Base-by-base conservation (phyloP, 2,329 filamentous ascomycete genomes). In the Exophiala spinifera region DNA sequence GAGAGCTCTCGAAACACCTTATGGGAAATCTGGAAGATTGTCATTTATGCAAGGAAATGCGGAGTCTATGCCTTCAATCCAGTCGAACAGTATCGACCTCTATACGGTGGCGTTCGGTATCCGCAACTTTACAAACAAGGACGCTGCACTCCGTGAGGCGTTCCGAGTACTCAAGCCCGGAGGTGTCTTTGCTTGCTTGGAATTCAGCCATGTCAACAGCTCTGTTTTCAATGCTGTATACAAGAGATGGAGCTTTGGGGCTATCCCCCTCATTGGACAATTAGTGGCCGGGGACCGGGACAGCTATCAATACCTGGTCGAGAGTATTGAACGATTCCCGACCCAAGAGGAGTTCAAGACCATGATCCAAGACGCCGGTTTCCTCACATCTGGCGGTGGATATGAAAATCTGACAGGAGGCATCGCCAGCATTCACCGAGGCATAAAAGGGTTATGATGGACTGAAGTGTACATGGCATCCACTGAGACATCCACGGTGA, bases 81-180 rank as follows among this genome's bases (percentile, higher is more conserved):
- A 85, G 2, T 78, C 83, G 64, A 79, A 80, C 67, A 87, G 81
- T n/a, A 79, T 97, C 51, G 94, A 99, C 70, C 79, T 99, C 4
- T 99, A 99, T 76, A 99, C 94, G 0, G 94, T 99, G 2, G 91
- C 92, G 0, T 99, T 99, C 67, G 94, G 94, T 28, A 97, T 99
- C 69, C 83, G 94, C 48, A 99, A 99, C 74, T 99, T 99, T 74
- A 94, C 89, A 51, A 85, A 96, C 74, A 95, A 96, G 68, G 85
- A 88, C 45, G 81, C 82, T 0, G 95, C 92, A 0, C 75, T 99
- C 53, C 75, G 79, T 33, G 91, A 97, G 69, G 94, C 94, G 0
- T 85, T 86, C 72, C 84, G 94, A 5, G 90, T 97, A 1, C 79
- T 99, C 25, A 94, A 91, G 73, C 95, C 95, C 0, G 94, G 94